Conservation (phyloP, 192 early-diverging fungal genomes). For the Backusella tarrabulga region DNA sequence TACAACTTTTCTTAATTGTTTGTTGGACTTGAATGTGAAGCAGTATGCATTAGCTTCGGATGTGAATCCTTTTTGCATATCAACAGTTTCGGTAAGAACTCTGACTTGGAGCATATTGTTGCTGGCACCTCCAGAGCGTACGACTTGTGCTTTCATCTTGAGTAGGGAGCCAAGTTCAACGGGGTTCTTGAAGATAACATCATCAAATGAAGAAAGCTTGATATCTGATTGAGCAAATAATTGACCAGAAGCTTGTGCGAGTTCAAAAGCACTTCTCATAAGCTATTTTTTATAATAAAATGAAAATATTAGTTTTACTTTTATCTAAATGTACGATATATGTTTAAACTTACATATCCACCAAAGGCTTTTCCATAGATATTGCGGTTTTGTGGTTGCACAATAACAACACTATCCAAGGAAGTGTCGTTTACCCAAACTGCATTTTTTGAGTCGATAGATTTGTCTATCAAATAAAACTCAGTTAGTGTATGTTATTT, state of each 20-base stretch:
- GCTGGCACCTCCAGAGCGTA: constrained; percentile 60
- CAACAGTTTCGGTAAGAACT: constrained; percentile 59
- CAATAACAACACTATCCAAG: constrained; percentile 67
- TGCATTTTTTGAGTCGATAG: constrained; percentile 42
- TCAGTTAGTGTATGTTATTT: neutral
- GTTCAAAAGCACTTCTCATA: constrained; percentile 85
- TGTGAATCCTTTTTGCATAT: constrained; percentile 52
- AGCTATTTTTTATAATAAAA: constrained; percentile 47
- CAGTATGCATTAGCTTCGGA: constrained; percentile 83
- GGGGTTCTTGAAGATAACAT: constrained; percentile 79
- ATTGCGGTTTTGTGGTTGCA: constrained; percentile 72
- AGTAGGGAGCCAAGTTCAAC: constrained; percentile 82
- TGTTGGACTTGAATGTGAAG: constrained; percentile 65
- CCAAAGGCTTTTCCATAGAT: constrained; percentile 80
- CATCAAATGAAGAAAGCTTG: constrained; percentile 64
- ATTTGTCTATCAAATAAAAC: constrained; percentile 19
- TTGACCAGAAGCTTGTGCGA: constrained; percentile 75
- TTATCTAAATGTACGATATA: neutral
- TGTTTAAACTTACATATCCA: constrained; percentile 21
- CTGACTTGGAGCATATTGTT: constrained; percentile 61
- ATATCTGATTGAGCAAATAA: constrained; percentile 63
- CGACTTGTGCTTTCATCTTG: constrained; percentile 71
- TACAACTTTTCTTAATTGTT: constrained; percentile 63
- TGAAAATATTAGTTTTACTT: constrained; percentile 68
- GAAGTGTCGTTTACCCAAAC: constrained; percentile 78